A percentile compares a stretch with the other conserved stretches of the same genome.
These are phyloP conservation scores for Talaromyces sp. DNA, from an alignment of 2,329 filamentous ascomycete species.

Conservation along the genomic window DNA sequence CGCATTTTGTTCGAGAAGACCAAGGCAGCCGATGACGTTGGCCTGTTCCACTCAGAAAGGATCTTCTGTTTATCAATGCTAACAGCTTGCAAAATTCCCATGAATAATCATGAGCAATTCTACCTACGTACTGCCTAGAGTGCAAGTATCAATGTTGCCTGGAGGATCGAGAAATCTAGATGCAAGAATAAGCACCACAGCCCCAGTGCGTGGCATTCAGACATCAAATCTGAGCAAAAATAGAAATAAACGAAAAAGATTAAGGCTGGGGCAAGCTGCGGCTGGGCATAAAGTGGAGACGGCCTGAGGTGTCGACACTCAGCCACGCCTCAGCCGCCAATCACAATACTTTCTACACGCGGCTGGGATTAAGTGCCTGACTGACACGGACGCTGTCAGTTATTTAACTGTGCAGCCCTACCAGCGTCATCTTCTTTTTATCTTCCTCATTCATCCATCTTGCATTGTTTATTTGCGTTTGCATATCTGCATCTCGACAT, in stretches of 20 bases:
- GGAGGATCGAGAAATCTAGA: not conserved
- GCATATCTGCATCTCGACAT: not conserved
- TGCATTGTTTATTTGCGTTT: not conserved
- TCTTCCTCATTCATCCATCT: not conserved
- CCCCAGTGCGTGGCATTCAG: not conserved
- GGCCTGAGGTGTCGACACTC: not conserved
- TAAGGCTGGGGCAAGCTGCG: not conserved
- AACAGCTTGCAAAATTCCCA: too few relatives aligned
- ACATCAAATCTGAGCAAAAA: not conserved
- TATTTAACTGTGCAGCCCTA: not conserved
- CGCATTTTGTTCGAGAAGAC: not conserved
- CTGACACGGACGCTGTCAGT: not conserved
- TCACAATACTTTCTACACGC: not conserved
- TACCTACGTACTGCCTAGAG: not conserved
- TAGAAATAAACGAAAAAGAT: slow-evolving; percentile 6
- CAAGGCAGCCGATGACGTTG: slow-evolving; percentile 1
- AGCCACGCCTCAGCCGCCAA: slow-evolving; percentile 10
- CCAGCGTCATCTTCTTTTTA: not conserved
- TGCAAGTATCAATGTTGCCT: not conserved
- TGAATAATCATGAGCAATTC: too few relatives aligned
- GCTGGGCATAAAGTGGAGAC: not conserved
- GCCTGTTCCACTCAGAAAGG: not conserved
- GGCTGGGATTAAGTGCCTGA: too few relatives aligned
- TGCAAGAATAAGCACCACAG: slow-evolving; percentile 1
- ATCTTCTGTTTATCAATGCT: too few relatives aligned